Evolutionary conservation across 805 yeast genomes (phyloP), one percentile per base, ranked within the genome.

Genomic region (Priceomyces haplophilus): DNA sequence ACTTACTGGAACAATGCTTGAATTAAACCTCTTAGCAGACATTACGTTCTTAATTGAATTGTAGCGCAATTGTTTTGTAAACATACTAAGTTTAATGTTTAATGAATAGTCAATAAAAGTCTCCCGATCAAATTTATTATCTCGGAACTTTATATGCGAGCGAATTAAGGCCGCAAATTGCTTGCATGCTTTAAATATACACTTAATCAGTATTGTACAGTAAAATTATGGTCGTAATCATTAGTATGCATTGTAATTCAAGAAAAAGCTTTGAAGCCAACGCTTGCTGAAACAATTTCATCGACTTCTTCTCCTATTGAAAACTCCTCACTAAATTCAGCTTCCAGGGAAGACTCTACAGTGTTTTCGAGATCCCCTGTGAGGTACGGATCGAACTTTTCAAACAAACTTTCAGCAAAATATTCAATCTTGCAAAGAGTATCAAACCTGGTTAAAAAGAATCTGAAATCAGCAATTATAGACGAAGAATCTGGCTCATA

Each of bases 1-100:
- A 65, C 71, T 41, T 64, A 59, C 64, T 47, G 66, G 61, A 40
- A 59, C 57, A 41, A 62, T 54, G 16, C 57, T 44, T 17, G 65
- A 59, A 29, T 53, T 38, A 47, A 51, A 51, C 58, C 65, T 60
- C 42, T 52, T 51, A 42, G 57, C 43, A 30, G 57, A 51, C 61
- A 54, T 58, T 30, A 51, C 30, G 25, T 57, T 44, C 45, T 47
- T 55, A 24, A 44, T 24, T 29, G 52, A 34, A 17, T 43, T 47
- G 17, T 56, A 38, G 40, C 56, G 55, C 30, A 58, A 50, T 47
- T 42, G 48, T 33, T 45, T 50, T 37, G 42, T 36, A 37, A 56
- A 48, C 60, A 59, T 58, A 23, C 31, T 36, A 24, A 23, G 19
- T 19, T 27, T 27, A 15, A 27, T 8, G 24, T 21, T 21, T 21